Percentiles rank a stretch among this genome's conserved stretches.
Evolutionary conservation across 2,329 filamentous ascomycete species (phyloP).

Genomic region (Trichoderma hamatum): DNA sequence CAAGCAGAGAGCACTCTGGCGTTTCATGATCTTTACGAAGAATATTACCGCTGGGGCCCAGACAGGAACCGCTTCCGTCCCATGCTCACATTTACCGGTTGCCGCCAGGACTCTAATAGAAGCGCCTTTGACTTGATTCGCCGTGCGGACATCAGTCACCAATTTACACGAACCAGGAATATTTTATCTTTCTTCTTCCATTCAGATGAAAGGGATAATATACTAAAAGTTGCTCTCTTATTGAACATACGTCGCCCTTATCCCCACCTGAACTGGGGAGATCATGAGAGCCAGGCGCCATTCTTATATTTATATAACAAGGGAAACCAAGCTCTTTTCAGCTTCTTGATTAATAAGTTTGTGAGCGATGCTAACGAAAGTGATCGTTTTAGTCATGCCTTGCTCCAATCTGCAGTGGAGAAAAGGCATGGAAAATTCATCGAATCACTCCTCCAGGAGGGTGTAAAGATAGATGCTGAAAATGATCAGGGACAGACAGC

Average conservation of each 20-base stretch:
- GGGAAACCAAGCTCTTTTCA: not conserved
- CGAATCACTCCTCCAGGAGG: not conserved
- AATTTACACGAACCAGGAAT: not conserved
- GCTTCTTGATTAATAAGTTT: not conserved
- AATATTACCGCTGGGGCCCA: not conserved
- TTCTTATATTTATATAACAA: not conserved
- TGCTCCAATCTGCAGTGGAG: not conserved
- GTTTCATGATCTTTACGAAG: not conserved
- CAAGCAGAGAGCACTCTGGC: not conserved
- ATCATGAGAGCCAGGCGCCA: not conserved
- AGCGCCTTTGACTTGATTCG: no score
- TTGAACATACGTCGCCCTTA: not conserved
- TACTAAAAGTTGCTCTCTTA: not conserved
- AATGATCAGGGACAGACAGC: not conserved
- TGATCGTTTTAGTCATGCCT: not conserved
- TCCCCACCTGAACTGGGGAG: not conserved
- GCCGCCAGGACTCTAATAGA: no score
- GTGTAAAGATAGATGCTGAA: not conserved
- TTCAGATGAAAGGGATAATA: not conserved
- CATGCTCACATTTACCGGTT: no score
- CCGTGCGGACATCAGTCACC: no score
- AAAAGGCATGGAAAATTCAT: not conserved
- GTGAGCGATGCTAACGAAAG: not conserved
- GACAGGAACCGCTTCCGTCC: not conserved
- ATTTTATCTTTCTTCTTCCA: not conserved